phyloP scores from a whole-genome alignment of 2,329 filamentous ascomycete species.

The Bipolaris bicolor region DNA sequence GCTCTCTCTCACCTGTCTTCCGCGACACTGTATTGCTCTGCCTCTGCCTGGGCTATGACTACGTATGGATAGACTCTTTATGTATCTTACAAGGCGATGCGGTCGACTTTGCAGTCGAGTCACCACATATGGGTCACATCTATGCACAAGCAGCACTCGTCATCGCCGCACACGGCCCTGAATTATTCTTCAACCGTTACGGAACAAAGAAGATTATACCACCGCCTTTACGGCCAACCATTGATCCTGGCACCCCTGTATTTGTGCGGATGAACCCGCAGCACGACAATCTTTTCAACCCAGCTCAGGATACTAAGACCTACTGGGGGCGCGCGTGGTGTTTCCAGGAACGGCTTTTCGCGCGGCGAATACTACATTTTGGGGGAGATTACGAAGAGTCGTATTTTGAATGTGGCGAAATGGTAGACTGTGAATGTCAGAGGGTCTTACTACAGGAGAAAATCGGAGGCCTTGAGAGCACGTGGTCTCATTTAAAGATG shows the following conservation, averaged over 20 bases:
- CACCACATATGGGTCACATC: not conserved
- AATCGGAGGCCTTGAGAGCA: not conserved
- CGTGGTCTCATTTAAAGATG: not conserved
- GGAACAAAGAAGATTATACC: not conserved
- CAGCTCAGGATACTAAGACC: not conserved
- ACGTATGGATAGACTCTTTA: not conserved
- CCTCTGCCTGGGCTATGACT: not conserved
- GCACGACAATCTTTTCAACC: not conserved
- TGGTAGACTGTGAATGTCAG: not conserved
- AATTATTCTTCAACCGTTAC: not conserved
- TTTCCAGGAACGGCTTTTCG: not conserved
- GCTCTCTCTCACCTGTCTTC: not conserved
- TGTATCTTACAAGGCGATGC: not conserved
- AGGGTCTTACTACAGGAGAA: not conserved
- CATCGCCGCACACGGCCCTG: not conserved
- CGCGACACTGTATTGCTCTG: not conserved
- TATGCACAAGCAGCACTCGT: not conserved
- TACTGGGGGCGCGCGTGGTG: not conserved
- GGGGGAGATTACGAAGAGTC: not conserved
- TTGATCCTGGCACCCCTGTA: not conserved
- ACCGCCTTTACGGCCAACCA: not conserved
- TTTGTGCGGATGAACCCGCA: not conserved
- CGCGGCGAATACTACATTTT: not conserved
- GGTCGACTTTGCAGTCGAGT: not conserved
- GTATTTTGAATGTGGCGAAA: not conserved